phyloP scores from a whole-genome alignment of 768 basidiomycete species.

The Infundibulicybe gibba region DNA sequence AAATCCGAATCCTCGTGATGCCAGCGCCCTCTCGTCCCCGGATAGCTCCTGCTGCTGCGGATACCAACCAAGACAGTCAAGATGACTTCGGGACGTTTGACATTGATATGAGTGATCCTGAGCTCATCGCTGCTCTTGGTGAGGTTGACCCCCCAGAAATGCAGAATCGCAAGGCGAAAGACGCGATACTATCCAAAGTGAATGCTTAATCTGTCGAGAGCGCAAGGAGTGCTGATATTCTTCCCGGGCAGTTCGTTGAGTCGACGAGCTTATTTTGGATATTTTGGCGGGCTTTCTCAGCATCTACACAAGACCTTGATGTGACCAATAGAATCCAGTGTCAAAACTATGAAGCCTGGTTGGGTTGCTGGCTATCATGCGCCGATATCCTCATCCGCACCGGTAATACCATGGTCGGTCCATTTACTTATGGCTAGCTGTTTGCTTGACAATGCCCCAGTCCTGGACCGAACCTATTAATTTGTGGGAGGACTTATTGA shows the following conservation, averaged over 20 bases:
- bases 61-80: constrained; percentile 69
- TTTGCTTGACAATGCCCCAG: constrained; percentile 23
- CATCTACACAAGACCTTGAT: constrained; percentile 33
- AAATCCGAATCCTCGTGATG: constrained; percentile 46
- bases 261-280: constrained; percentile 13
- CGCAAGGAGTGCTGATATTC: neutral
- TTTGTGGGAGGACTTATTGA: constrained; percentile 49
- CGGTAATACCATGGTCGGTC: constrained; percentile 3
- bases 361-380: constrained; percentile 75
- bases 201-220: neutral
- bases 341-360: constrained; percentile 40
- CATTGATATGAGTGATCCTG: constrained; percentile 61
- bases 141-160: constrained; percentile 16
- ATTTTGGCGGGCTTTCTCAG: constrained; percentile 36
- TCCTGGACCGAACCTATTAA: constrained; percentile 61
- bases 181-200: constrained; percentile 50
- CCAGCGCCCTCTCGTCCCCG: constrained; percentile 36
- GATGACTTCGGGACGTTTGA: constrained; percentile 57
- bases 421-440: too few relatives aligned
- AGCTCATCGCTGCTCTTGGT: constrained; percentile 51
- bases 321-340: constrained; percentile 13
- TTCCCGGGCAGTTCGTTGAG: constrained; percentile 10
- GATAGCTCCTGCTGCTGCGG: constrained; percentile 14
- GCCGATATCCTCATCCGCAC: constrained; percentile 51
- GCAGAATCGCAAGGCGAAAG: constrained; percentile 33